phyloP scores from a whole-genome alignment of 768 basidiomycete species.

The Trametes cingulata region DNA sequence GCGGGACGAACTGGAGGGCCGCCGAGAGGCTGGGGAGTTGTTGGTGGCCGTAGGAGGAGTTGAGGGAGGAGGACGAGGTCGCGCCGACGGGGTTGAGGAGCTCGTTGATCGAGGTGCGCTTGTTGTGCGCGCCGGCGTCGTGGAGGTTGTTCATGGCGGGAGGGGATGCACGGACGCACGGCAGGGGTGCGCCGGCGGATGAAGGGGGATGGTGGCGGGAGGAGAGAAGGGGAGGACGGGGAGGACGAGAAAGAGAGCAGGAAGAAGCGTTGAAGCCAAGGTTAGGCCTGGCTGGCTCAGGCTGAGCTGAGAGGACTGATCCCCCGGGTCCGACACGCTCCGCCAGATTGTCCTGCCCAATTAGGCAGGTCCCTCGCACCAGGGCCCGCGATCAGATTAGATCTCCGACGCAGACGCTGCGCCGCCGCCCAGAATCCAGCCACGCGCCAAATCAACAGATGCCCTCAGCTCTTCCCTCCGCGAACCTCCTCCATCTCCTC shows the following conservation, averaged over 20 bases:
- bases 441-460: too few species aligned
- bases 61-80: conserved; percentile 35
- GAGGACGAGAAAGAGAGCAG: background rate
- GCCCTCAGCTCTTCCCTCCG: conserved; percentile 5
- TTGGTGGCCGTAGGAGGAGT: conserved; percentile 33
- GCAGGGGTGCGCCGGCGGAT: conserved; percentile 15
- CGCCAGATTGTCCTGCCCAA: conserved; percentile 7
- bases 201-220: conserved; percentile 3
- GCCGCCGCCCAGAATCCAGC: background rate
- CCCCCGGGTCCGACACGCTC: conserved; percentile 15
- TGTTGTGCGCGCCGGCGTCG: conserved; percentile 39
- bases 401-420: conserved; percentile 10
- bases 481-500: conserved; percentile 10
- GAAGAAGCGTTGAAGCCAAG: background rate
- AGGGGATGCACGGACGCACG: background rate
- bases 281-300: background rate
- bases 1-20: conserved; percentile 29
- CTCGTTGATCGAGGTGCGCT: conserved; percentile 52
- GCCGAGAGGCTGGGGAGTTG: conserved; percentile 27
- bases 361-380: conserved; percentile 4
- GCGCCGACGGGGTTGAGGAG: conserved; percentile 49
- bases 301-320: background rate
- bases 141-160: conserved; percentile 41
- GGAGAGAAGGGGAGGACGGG: conserved; percentile 1
- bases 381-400: conserved; percentile 17